Base-by-base conservation (phyloP, 1,284 basidiomycete species). In the Tetrapyrgos nigripes region DNA sequence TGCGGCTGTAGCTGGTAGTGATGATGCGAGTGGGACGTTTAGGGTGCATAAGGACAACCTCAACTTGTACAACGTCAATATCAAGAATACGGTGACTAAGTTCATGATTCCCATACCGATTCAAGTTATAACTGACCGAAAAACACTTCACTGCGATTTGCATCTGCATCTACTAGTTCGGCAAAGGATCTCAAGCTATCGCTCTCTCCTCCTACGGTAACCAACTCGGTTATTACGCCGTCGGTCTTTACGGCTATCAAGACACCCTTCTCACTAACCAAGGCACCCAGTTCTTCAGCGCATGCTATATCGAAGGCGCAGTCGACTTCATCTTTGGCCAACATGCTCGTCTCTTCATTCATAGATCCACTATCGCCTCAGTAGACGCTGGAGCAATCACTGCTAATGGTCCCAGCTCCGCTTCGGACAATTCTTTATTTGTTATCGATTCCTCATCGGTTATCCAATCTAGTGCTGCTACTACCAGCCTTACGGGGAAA, bases 251-350 rank as follows among this genome's bases (percentile, higher is more conserved):
- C n/a, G 62, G 62, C 13, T 69, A 66, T 48, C 66, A 75, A 59
- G 73, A 75, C 59, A 73, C 71, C 13, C 55, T 75, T 24, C 68
- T 68, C 13, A 64, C 72, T 8, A 64, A 73, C 49, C 58, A 64
- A n/a, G 73, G 72, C 14, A 64, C 64, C 24, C 72, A 73, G 48
- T 70, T 70, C 33, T 74, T 71, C 50, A 60, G 65, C 33, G 54
- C 58, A 28, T 68, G 66, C 40, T 74, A 71, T 57, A 71, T 74
- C 31, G 68, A n/a, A n/a, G n/a, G n/a, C n/a, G n/a, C n/a, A n/a
- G n/a, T n/a, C n/a, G n/a, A n/a, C n/a, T n/a, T n/a, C n/a, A n/a
- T n/a, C n/a, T n/a, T n/a, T n/a, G n/a, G n/a, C n/a, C n/a, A n/a
- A n/a, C n/a, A n/a, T n/a, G 70, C 64, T 4, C 57, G 60, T 17